Evolutionary conservation across 2,329 filamentous ascomycete species (phyloP), one percentile per base, ranked within the genome.

Genomic region (Didymella glomerata): DNA sequence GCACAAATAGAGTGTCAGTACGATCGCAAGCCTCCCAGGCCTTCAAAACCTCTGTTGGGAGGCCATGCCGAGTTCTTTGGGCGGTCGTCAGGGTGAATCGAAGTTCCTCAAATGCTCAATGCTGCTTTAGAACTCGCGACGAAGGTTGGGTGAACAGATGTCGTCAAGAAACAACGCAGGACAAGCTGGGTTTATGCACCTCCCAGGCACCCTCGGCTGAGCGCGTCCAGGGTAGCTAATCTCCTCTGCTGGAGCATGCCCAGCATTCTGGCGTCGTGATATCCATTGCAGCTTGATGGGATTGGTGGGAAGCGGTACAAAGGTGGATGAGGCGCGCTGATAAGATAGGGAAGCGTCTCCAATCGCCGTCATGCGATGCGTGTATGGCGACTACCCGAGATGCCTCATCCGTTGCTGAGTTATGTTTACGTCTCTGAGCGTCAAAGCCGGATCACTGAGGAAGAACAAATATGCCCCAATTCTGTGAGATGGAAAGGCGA

Each of bases 1-100:
- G 75, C 46, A 84, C 77, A 67, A 83, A 83, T 44, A 81, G 71
- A 0, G 83, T 84, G 65, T 85, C 83, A n/a, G 72, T 82, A 60
- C 81, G 79, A 68, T 82, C 79, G 70, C 83, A 85, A 48, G 78
- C 76, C 52, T 83, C 80, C 81, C 82, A 84, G 20, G 80, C 81
- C 40, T 77, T 68, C 44, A 73, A 49, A 3, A 74, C 70, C 42
- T 72, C 68, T 52, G 57, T 63, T 32, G 69, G 68, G 36, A 73
- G 67, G 5, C 53, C 68, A 73, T 73, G 13, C 18, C 38, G 14
- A 16, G 22, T 28, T 5, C 1, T 7, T n/a, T 10, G 7, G n/a
- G 18, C 8, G n/a, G 36, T 40, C 18, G 36, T 40, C 18, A 20
- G 36, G 18, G 9, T 20, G 36, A 20, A 10, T n/a, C n/a, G 18